phyloP scores from a whole-genome alignment of 1,284 basidiomycete species.

The Microbotryum violaceum region DNA sequence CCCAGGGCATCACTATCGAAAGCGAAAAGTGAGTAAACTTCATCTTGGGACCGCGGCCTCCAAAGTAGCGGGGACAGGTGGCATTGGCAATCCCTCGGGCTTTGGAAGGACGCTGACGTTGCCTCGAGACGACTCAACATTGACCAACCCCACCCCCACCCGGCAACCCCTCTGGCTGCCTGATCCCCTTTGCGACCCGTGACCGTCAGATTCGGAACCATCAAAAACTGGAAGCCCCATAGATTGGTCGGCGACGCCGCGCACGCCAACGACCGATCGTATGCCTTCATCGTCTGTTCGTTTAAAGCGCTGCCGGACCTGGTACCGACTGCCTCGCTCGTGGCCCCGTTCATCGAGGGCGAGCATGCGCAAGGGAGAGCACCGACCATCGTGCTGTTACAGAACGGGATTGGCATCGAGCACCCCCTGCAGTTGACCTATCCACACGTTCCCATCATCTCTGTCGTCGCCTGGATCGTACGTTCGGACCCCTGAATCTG shows the following conservation, averaged over 20 bases:
- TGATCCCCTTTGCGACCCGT: no score
- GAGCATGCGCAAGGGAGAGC: slow-evolving; percentile 2
- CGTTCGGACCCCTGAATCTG: no score
- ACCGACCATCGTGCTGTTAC: slow-evolving; percentile 23
- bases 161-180: no score
- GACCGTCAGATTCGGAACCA: slow-evolving; percentile 6
- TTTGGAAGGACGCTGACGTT: no score
- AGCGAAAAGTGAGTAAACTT: slow-evolving; percentile 12
- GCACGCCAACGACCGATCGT: slow-evolving; percentile 30
- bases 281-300: slow-evolving; percentile 19
- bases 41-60: no score
- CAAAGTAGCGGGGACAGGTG: no score
- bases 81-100: no score
- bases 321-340: slow-evolving; percentile 24
- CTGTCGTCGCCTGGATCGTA: slow-evolving; percentile 44
- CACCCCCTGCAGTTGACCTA: slow-evolving; percentile 40
- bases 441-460: slow-evolving; percentile 40
- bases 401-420: slow-evolving; percentile 46
- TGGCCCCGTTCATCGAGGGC: slow-evolving; percentile 30
- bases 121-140: no score
- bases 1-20: slow-evolving; percentile 16
- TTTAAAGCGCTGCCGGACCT: slow-evolving; percentile 26
- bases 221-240: slow-evolving; percentile 26
- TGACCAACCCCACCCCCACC: no score
- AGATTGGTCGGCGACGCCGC: slow-evolving; percentile 20